Evolutionary conservation across 2,329 filamentous ascomycete genomes (phyloP).

Genomic region (Talaromyces pinophilus): DNA sequence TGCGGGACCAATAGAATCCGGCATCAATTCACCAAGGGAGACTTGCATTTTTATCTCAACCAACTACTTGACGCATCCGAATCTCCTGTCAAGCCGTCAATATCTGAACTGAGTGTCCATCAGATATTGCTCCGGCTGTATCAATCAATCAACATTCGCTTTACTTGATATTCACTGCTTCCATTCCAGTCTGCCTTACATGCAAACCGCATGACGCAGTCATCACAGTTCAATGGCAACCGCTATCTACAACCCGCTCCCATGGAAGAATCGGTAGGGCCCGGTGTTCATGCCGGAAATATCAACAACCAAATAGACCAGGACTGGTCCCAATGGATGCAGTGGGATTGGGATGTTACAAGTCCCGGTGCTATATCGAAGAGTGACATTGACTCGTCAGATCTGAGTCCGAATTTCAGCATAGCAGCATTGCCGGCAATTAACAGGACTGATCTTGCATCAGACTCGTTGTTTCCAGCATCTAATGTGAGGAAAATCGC

Average conservation of each 20-base stretch:
- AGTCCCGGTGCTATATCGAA: conserved; percentile 35
- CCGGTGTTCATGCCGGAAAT: not conserved
- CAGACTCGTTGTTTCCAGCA: not conserved
- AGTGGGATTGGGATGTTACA: conserved; percentile 43
- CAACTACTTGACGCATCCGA: not conserved
- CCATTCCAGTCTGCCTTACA: not conserved
- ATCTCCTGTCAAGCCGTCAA: not conserved
- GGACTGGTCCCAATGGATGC: conserved; percentile 51
- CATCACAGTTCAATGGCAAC: conserved; percentile 20
- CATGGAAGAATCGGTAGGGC: conserved; percentile 20
- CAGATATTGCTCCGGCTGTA: not conserved
- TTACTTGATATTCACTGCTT: not conserved
- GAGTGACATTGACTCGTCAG: conserved; percentile 30
- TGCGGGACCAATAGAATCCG: conserved; percentile 1
- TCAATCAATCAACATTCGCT: not conserved
- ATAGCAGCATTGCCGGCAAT: conserved; percentile 28
- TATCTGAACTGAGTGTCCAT: not conserved
- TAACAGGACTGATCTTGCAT: conserved; percentile 1
- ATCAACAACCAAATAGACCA: conserved; percentile 35
- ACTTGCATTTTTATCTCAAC: not conserved
- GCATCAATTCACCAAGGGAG: not conserved
- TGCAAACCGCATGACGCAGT: conserved; percentile 16
- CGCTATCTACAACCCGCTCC: conserved; percentile 13
- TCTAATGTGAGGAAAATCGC: conserved; percentile 2
- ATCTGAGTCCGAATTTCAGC: conserved; percentile 25